These are phyloP conservation scores for Pyrenochaeta sp. DNA, from an alignment of 2,329 filamentous ascomycete species.

Conservation along the genomic window DNA sequence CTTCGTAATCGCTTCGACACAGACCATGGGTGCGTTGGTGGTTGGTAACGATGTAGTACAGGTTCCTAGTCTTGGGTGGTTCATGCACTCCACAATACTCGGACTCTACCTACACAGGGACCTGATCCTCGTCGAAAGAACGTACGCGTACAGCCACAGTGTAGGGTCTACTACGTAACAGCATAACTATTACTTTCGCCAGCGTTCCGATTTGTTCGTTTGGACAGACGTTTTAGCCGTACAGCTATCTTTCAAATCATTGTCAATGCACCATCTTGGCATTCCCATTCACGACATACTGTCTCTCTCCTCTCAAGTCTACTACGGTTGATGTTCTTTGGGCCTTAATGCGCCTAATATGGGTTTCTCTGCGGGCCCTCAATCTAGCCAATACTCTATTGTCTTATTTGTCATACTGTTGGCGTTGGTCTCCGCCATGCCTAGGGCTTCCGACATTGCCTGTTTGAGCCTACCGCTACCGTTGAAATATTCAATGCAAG, in stretches of 20 bases:
- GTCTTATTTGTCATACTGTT: constrained; percentile 6
- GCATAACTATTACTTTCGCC: too few relatives aligned
- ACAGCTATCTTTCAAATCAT: too few relatives aligned
- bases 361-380: neutral
- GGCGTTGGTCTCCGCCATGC: neutral
- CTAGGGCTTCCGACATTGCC: constrained; percentile 10
- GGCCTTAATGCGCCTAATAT: neutral
- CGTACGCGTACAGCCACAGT: too few relatives aligned
- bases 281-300: neutral
- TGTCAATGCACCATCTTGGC: neutral
- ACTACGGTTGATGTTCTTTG: neutral
- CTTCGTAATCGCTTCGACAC: neutral
- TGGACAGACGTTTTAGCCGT: too few relatives aligned
- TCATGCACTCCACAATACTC: constrained; percentile 22
- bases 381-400: neutral
- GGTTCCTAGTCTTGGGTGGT: neutral
- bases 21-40: neutral
- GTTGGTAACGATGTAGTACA: neutral
- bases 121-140: too few relatives aligned
- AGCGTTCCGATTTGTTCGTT: too few relatives aligned
- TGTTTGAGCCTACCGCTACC: constrained; percentile 12
- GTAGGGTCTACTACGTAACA: too few relatives aligned
- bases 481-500: constrained; percentile 12
- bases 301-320: neutral
- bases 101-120: too few relatives aligned